Conservation (phyloP, 208 protist genomes). For the Tetramitus jugosus region DNA sequence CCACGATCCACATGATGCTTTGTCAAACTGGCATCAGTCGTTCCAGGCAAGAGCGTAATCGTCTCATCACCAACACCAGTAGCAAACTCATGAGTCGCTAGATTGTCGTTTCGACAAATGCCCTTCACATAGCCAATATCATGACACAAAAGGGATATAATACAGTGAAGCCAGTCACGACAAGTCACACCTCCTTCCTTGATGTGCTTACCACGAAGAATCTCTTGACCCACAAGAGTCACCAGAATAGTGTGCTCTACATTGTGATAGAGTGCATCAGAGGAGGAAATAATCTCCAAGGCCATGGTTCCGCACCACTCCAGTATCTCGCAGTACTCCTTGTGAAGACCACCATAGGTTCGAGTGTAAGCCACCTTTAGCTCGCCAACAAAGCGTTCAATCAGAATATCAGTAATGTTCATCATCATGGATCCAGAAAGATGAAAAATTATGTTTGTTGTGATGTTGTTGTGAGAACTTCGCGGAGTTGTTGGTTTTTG, state of each 20-base stretch:
- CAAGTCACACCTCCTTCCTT: slow-evolving; percentile 12
- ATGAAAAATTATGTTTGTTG: too few species aligned
- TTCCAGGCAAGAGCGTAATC: background rate
- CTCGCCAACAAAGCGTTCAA: background rate
- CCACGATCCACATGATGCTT: slow-evolving; percentile 25
- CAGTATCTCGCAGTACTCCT: background rate
- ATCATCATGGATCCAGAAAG: too few species aligned
- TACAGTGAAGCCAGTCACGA: slow-evolving; percentile 20
- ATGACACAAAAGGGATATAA: slow-evolving; percentile 18
- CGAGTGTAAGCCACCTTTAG: background rate
- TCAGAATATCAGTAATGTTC: background rate
- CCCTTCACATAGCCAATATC: slow-evolving; percentile 26
- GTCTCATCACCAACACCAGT: slow-evolving; percentile 8
- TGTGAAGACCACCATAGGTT: background rate
- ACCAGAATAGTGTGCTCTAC: slow-evolving; percentile 24
- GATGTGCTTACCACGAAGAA: slow-evolving; percentile 14
- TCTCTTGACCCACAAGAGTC: slow-evolving; percentile 23
- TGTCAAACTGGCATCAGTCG: slow-evolving; percentile 22
- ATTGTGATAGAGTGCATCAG: slow-evolving; percentile 30
- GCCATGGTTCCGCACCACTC: background rate
- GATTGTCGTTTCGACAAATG: slow-evolving; percentile 8
- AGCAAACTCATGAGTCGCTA: background rate
- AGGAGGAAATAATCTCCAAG: slow-evolving; percentile 3
- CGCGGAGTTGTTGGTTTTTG: too few species aligned
- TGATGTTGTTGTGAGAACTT: too few species aligned